Evolutionary conservation across 2,329 filamentous ascomycete genomes (phyloP).

Genomic region (Aureobasidium sp.): DNA sequence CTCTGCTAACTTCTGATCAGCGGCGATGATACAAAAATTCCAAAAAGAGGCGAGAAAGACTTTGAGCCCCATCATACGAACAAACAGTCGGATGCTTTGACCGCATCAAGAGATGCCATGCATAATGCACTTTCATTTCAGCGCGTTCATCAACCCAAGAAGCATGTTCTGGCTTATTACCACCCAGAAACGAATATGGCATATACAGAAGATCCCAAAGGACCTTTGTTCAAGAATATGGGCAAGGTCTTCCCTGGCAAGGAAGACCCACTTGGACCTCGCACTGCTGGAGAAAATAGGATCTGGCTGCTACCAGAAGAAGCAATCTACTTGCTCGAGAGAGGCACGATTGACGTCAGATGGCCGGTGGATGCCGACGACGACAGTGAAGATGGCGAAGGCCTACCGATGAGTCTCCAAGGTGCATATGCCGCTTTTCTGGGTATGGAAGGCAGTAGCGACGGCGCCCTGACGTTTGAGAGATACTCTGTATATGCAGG

Average conservation of each 20-base stretch:
- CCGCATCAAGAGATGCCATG: slow-evolving; percentile 79
- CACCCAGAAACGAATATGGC: slow-evolving; percentile 56
- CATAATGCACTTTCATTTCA: slow-evolving; percentile 76
- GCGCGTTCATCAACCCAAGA: slow-evolving; percentile 63
- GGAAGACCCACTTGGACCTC: slow-evolving; percentile 35
- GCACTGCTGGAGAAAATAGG: slow-evolving; percentile 24
- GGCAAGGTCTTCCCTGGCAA: slow-evolving; percentile 57
- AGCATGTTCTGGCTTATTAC: slow-evolving; percentile 64
- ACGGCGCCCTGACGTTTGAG: slow-evolving; percentile 56
- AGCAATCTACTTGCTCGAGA: slow-evolving; percentile 79
- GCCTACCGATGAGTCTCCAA: slow-evolving; percentile 82
- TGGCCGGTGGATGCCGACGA: slow-evolving; percentile 53
- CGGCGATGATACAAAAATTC: slow-evolving; percentile 49
- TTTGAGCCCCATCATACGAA: slow-evolving; percentile 89
- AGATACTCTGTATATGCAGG: slow-evolving; percentile 84
- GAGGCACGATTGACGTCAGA: slow-evolving; percentile 79
- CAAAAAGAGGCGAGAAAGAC: slow-evolving; percentile 92
- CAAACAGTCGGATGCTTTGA: slow-evolving; percentile 69
- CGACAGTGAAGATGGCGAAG: slow-evolving; percentile 47
- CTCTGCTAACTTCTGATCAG: slow-evolving; percentile 18
- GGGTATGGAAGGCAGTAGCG: slow-evolving; percentile 54
- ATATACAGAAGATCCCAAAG: slow-evolving; percentile 64
- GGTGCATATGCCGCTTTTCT: slow-evolving; percentile 82
- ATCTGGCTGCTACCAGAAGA: slow-evolving; percentile 89
- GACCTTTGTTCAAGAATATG: slow-evolving; percentile 67